phyloP scores from a whole-genome alignment of 2,329 filamentous ascomycete species.

The Clathrospora elynae region DNA sequence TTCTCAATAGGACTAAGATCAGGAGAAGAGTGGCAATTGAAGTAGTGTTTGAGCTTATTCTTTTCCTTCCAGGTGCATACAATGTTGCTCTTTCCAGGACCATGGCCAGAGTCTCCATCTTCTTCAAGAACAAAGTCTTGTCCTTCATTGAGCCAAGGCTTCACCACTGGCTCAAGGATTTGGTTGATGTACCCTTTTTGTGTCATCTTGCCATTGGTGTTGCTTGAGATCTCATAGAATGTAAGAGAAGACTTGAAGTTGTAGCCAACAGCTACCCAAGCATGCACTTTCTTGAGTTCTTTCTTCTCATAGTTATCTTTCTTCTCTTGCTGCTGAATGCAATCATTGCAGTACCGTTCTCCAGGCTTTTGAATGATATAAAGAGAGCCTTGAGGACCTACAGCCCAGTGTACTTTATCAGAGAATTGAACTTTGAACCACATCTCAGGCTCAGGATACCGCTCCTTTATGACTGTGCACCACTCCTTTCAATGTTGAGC shows the following conservation, averaged over 20 bases:
- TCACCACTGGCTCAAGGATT: conserved; percentile 4
- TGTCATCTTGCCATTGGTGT: conserved; percentile 10
- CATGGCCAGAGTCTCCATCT: conserved; percentile 5
- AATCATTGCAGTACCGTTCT: conserved; percentile 1
- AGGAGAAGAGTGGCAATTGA: conserved; percentile 11
- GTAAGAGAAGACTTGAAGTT: conserved; percentile 7
- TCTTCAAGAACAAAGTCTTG: conserved; percentile 8
- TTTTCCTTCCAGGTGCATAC: conserved; percentile 10
- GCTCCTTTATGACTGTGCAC: neutral
- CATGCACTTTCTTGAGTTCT: neutral
- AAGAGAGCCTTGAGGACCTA: neutral
- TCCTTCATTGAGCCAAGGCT: conserved; percentile 2
- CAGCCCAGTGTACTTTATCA: conserved; percentile 4
- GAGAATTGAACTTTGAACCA: conserved; percentile 1
- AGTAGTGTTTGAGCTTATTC: conserved; percentile 9
- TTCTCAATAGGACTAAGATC: conserved; percentile 12
- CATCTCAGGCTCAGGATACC: neutral
- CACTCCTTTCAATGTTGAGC: neutral
- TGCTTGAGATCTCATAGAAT: conserved; percentile 9
- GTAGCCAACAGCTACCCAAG: neutral
- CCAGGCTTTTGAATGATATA: conserved; percentile 5
- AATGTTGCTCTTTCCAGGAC: conserved; percentile 8
- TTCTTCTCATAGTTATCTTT: neutral
- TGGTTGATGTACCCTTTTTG: conserved; percentile 7
- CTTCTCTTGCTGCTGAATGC: conserved; percentile 3